Evolutionary conservation across 257 asterid species (phyloP), one percentile per base, ranked within the genome.

Genomic region (Solanum piurae): DNA sequence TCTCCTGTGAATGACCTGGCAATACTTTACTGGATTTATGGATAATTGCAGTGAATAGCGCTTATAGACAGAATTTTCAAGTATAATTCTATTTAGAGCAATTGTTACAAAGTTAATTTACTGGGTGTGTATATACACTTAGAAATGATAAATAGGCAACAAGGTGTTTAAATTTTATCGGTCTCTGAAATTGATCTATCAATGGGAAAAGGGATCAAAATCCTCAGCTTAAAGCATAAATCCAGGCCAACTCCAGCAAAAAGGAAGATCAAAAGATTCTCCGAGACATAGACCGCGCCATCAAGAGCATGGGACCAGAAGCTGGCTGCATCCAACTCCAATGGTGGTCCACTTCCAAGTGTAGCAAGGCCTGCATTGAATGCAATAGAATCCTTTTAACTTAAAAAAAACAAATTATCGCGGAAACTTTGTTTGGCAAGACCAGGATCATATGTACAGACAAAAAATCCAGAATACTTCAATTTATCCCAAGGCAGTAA

Each of bases 211-310:
- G 99, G 95, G 89, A 95, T 94, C 74, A 97, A 73, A 89, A 97
- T 60, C 88, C 96, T 91, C 92, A 93, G 72, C 90, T 94, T 96
- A 34, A 97, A 92, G 95, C 94, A 94, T 86, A 92, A 93, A 90
- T 97, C 99, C 9, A 97, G 91, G 25, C 94, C 98, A 88, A 95
- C 95, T 62, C 95, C 98, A 86, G 98, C 99, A 90, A 96, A 95
- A 72, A 92, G 88, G 86, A 97, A 97, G 83, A 96, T 88, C 89
- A 95, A 87, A 55, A 97, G 94, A 92, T 92, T 92, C 91, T 97
- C 98, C 37, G 96, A 94, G 86, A 97, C 91, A 90, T 79, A 91
- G 72, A 91, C 90, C 10, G 92, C 96, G 69, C 94, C 97, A 79
- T 91, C 90, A 82, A 90, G 87, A 66, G 96, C 95, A 80, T 92